Evolutionary conservation across 805 yeast species (phyloP).

Genomic region (Starmera quercuum): DNA sequence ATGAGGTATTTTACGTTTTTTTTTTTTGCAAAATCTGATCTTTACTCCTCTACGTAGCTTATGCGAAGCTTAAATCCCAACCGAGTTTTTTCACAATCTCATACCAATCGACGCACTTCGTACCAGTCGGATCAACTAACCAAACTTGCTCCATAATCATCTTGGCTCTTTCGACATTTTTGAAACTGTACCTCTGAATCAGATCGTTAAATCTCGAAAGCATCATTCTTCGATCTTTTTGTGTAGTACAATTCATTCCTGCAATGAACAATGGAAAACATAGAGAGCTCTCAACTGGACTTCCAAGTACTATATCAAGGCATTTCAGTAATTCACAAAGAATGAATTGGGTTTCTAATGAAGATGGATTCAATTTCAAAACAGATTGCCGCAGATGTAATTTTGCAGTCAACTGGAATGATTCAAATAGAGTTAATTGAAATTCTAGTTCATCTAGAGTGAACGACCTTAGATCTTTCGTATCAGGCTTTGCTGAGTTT

Average conservation of each 20-base stretch:
- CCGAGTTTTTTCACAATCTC: slow-evolving; percentile 55
- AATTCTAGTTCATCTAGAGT: slow-evolving; percentile 45
- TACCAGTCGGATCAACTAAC: slow-evolving; percentile 41
- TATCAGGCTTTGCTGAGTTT: slow-evolving; percentile 44
- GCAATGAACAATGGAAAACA: slow-evolving; percentile 76
- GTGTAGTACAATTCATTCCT: slow-evolving; percentile 56
- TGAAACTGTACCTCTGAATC: slow-evolving; percentile 58
- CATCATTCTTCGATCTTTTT: slow-evolving; percentile 46
- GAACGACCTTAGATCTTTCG: slow-evolving; percentile 32
- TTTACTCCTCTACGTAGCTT: no score
- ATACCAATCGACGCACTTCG: slow-evolving; percentile 66
- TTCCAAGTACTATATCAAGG: slow-evolving; percentile 53
- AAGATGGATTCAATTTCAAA: slow-evolving; percentile 48
- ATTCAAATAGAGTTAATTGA: slow-evolving; percentile 65
- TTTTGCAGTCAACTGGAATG: slow-evolving; percentile 61
- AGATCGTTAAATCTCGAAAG: slow-evolving; percentile 43
- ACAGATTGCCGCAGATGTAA: slow-evolving; percentile 64
- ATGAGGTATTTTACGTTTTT: no score
- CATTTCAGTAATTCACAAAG: slow-evolving; percentile 45
- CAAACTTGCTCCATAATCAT: slow-evolving; percentile 32
- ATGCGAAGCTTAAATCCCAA: slow-evolving; percentile 77
- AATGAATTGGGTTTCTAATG: slow-evolving; percentile 55
- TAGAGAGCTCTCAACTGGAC: slow-evolving; percentile 62
- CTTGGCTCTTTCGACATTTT: slow-evolving; percentile 44
- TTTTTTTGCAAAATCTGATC: no score